Percentiles rank a stretch among this genome's conserved stretches.
Evolutionary conservation across 495 filamentous ascomycete genomes (phyloP).

Genomic region (Penicillium riverlandense): DNA sequence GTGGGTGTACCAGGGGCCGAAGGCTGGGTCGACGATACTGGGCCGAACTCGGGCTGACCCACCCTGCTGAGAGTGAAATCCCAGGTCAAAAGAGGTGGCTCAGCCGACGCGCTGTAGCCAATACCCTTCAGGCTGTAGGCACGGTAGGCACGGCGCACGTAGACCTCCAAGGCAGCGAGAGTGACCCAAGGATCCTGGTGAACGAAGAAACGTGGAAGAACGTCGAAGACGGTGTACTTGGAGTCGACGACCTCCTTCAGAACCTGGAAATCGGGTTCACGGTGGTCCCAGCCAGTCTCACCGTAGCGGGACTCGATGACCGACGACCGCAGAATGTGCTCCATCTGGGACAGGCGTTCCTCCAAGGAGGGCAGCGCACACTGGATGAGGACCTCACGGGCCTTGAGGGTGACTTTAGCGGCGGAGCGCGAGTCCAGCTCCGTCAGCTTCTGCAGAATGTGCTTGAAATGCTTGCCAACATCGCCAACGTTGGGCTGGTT

Average conservation of each 20-base stretch:
- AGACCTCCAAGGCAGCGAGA: constrained; percentile 88
- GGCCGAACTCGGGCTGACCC: constrained; percentile 80
- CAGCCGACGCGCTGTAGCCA: constrained; percentile 72
- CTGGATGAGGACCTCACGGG: constrained; percentile 93
- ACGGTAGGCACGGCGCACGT: constrained; percentile 92
- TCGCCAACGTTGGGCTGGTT: constrained; percentile 88
- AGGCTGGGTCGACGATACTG: constrained; percentile 64
- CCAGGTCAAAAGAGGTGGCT: constrained; percentile 84
- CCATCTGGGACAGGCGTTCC: constrained; percentile 93
- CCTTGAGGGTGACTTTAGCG: constrained; percentile 94
- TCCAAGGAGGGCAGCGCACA: constrained; percentile 93
- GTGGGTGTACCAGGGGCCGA: constrained; percentile 83
- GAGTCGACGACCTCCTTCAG: constrained; percentile 98
- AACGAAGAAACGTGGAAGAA: constrained; percentile 87
- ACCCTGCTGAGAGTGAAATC: constrained; percentile 92
- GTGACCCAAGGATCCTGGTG: constrained; percentile 94
- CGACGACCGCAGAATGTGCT: constrained; percentile 93
- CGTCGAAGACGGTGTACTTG: constrained; percentile 96
- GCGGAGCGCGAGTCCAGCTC: constrained; percentile 86
- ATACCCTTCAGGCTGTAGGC: constrained; percentile 85
- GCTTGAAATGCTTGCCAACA: constrained; percentile 80
- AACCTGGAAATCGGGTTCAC: constrained; percentile 76
- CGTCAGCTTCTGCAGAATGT: constrained; percentile 73
- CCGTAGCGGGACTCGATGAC: constrained; percentile 97
- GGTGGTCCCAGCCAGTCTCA: constrained; percentile 94